Conservation (phyloP, 148 eudicot genomes). For the Polygonum aviculare region DNA sequence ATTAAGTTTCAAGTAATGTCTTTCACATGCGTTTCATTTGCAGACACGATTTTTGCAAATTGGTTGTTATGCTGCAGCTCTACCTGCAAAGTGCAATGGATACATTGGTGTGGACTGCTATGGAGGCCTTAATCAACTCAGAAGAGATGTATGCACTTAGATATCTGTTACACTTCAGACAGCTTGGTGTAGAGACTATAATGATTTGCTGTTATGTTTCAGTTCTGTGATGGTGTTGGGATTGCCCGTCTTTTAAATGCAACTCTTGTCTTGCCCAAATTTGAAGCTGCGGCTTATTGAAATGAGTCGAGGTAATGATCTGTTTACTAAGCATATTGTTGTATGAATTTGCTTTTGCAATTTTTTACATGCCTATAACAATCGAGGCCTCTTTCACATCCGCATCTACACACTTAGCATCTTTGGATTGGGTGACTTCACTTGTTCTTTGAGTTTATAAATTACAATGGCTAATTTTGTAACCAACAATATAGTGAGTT, state of each 20-base stretch:
- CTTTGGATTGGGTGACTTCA: not conserved
- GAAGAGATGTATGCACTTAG: conserved; percentile 72
- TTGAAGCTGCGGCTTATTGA: conserved; percentile 99
- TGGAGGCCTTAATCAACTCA: conserved; percentile 98
- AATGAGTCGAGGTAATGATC: conserved; percentile 82
- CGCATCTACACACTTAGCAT: not conserved
- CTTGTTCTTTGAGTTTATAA: not conserved
- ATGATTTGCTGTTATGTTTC: not conserved
- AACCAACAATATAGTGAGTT: not conserved
- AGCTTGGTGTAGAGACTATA: not conserved
- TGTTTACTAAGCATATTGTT: not conserved
- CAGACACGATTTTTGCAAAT: conserved; percentile 63
- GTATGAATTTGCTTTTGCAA: not conserved
- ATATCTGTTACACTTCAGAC: not conserved
- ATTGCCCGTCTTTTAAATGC: conserved; percentile 89
- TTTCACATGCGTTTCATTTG: conserved; percentile 60
- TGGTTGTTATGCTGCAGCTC: conserved; percentile 81
- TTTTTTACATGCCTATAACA: not conserved
- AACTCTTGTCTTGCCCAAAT: conserved; percentile 90
- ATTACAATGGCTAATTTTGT: not conserved
- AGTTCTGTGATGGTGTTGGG: conserved; percentile 99
- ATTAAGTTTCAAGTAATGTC: conserved; percentile 28
- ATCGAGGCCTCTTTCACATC: not conserved
- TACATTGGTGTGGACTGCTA: conserved; percentile 96
- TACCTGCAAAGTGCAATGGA: conserved; percentile 72